Conservation (phyloP, 495 filamentous ascomycete genomes). For the Podospora pseudocomata region DNA sequence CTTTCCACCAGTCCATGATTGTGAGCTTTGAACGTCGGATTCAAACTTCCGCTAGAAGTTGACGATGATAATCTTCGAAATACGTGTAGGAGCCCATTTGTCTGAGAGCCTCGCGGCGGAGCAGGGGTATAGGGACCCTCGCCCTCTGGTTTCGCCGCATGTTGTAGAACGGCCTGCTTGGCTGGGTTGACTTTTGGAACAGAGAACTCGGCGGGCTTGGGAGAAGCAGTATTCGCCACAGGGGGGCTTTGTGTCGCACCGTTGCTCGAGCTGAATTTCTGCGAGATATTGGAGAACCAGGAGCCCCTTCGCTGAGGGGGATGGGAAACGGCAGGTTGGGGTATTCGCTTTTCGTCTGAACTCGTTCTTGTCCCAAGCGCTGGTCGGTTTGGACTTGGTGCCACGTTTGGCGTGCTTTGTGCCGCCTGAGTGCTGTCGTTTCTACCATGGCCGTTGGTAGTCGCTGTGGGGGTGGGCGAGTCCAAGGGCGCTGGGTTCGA, state of each 20-base stretch:
- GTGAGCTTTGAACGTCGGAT: constrained; percentile 36
- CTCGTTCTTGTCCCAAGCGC: constrained; percentile 25
- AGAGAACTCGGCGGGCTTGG: constrained; percentile 55
- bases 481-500: constrained; percentile 24
- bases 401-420: constrained; percentile 24
- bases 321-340: constrained; percentile 7
- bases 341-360: constrained; percentile 35
- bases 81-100: constrained; percentile 71
- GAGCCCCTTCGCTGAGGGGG: constrained; percentile 61
- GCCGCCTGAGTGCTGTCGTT: not conserved
- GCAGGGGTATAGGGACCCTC: constrained; percentile 63
- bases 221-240: constrained; percentile 37
- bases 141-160: constrained; percentile 46
- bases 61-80: constrained; percentile 71
- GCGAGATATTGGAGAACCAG: constrained; percentile 90
- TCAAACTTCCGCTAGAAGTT: constrained; percentile 50
- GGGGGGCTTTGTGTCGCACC: constrained; percentile 44
- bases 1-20: constrained; percentile 64
- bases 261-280: constrained; percentile 73
- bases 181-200: constrained; percentile 51
- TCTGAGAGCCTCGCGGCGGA: constrained; percentile 59
- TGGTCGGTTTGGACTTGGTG: constrained; percentile 21
- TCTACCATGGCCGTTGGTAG: not conserved
- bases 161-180: constrained; percentile 53
- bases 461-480: constrained; percentile 10